Evolutionary conservation across 257 asterid genomes (phyloP).

Genomic region (Penstemon newberryi): DNA sequence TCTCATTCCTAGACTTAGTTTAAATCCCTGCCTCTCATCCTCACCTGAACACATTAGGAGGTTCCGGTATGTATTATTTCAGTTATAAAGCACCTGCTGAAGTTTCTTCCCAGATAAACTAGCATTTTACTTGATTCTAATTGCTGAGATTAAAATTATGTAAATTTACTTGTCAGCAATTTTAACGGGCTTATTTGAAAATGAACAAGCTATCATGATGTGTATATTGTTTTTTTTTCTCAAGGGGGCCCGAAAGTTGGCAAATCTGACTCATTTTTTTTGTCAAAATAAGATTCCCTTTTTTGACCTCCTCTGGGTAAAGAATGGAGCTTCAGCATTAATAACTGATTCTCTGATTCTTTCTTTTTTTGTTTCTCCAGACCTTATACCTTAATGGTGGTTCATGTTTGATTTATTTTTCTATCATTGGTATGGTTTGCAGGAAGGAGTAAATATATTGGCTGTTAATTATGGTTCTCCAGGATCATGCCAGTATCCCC

Average conservation of each 20-base stretch:
- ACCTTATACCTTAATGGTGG: not conserved
- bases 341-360: not conserved
- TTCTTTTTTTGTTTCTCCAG: constrained; percentile 9
- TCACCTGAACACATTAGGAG: not conserved
- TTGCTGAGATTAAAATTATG: not conserved
- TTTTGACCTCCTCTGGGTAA: not conserved
- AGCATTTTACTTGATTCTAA: not conserved
- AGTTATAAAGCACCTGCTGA: not conserved
- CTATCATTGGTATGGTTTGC: constrained; percentile 27
- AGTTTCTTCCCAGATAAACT: not conserved
- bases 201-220: not conserved
- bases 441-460: constrained; percentile 90
- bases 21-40: not conserved
- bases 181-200: not conserved
- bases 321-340: not conserved
- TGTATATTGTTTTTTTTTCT: too few relatives aligned
- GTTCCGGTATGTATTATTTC: not conserved
- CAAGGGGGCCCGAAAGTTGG: not conserved
- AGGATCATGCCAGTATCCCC: constrained; percentile 87
- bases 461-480: constrained; percentile 92
- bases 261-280: not conserved
- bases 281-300: not conserved
- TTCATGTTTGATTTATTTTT: constrained; percentile 7
- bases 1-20: too few relatives aligned
- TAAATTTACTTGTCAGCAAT: not conserved